Conservation (phyloP, 208 protist species). For the Leishmania tropica region DNA sequence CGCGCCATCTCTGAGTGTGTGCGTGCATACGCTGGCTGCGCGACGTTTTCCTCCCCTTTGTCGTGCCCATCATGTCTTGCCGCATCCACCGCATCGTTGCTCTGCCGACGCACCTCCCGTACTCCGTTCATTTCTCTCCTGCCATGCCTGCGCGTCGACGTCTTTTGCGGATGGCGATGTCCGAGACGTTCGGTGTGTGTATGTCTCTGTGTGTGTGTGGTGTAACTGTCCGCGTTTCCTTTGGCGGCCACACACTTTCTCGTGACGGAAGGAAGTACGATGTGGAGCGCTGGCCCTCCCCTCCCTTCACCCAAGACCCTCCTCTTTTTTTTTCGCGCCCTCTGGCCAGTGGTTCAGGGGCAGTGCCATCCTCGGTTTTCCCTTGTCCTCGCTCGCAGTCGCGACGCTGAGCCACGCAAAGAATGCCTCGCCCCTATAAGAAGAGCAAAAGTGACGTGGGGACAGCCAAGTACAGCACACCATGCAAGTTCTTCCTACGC, state of each 20-base stretch:
- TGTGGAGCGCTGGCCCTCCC: not conserved
- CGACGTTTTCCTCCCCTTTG: not conserved
- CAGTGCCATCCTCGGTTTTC: not conserved
- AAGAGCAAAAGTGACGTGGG: constrained; percentile 49
- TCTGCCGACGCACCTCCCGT: no score
- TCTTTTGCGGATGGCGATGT: not conserved
- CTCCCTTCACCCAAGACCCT: not conserved
- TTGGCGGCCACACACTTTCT: not conserved
- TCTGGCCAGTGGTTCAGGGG: not conserved
- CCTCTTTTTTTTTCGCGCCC: not conserved
- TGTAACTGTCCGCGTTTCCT: not conserved
- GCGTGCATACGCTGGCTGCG: not conserved
- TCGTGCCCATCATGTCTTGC: not conserved
- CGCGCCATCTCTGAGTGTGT: not conserved
- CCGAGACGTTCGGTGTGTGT: not conserved
- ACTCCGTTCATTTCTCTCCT: not conserved
- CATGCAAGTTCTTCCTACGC: constrained; percentile 73
- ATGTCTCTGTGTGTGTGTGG: not conserved
- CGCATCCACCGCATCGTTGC: not conserved
- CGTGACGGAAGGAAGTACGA: not conserved
- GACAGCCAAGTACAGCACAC: constrained; percentile 33
- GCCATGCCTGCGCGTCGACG: not conserved
- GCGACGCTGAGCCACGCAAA: not conserved
- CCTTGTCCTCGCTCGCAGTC: not conserved
- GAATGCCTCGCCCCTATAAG: constrained; percentile 64